Conservation (phyloP, 495 filamentous ascomycete genomes). For the Podospora sp. region DNA sequence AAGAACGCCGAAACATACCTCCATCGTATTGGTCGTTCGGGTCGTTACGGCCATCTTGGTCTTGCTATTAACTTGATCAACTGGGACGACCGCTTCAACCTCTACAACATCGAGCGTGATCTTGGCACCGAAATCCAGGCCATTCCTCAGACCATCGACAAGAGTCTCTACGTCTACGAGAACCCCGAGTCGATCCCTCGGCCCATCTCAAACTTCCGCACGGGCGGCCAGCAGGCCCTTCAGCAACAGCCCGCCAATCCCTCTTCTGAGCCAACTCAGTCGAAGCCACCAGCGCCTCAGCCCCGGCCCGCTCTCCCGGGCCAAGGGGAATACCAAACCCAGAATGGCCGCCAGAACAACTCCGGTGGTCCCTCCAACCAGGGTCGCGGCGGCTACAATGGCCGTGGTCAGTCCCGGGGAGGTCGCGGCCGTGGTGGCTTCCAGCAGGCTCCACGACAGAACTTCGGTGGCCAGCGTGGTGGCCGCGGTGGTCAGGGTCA, state of each 20-base stretch:
- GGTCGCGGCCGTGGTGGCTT: constrained; percentile 32
- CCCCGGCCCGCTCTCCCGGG: constrained; percentile 12
- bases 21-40: constrained; percentile 96
- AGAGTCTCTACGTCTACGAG: constrained; percentile 97
- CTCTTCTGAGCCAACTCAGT: constrained; percentile 30
- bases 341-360: constrained; percentile 32
- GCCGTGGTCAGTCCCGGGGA: constrained; percentile 40
- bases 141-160: constrained; percentile 92
- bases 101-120: constrained; percentile 98
- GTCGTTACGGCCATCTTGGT: constrained; percentile 94
- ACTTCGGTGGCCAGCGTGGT: constrained; percentile 49
- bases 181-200: constrained; percentile 91
- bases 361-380: constrained; percentile 25
- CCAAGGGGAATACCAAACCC: constrained; percentile 33
- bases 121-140: constrained; percentile 95
- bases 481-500: constrained; percentile 30
- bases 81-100: constrained; percentile 98
- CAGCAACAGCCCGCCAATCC: constrained; percentile 32
- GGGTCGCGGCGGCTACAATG: constrained; percentile 40
- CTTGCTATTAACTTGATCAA: constrained; percentile 99
- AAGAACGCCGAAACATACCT: constrained; percentile 99
- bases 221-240: constrained; percentile 25
- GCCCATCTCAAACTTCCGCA: constrained; percentile 58
- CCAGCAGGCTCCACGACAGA: constrained; percentile 41
- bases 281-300: constrained; percentile 30